Evolutionary conservation across 768 basidiomycete genomes (phyloP), one percentile per base, ranked within the genome.

Genomic region (Leucosporidium yakuticum): DNA sequence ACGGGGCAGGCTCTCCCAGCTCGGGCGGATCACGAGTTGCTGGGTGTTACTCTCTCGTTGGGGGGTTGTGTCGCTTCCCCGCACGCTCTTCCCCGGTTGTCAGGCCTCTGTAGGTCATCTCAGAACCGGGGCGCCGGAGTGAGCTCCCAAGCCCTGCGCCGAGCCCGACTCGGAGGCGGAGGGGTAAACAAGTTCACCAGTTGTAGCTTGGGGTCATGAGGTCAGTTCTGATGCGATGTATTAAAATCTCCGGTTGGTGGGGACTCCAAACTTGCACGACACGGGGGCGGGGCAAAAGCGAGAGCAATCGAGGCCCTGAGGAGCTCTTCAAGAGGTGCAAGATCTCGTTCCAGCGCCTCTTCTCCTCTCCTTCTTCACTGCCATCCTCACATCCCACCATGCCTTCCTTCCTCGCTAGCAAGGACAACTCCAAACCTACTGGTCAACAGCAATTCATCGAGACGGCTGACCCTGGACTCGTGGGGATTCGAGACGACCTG

Each of bases 361-460:
- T 58, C 25, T 58, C 23, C 56, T 58, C 36, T 32, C 19, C 19
- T 21, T 2, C 25, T 29, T 36, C 36, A 31, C 5, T 36, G 23
- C 56, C 56, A 20, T 21, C 32, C 27, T 5, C 31, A 34, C 5
- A 31, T 21, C 9, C 7, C 56, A 7, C 11, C 54, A 25, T 23
- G 14, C 20, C 32, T 32, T 20, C 48, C 48, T 5, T 34, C 20
- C 60, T 61, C 49, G 48, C 60, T 8, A 11, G 25, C 17, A 23
- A 21, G 21, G 49, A 50, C 49, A 25, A 32, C 19, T 2, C 29
- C 29, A 61, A 61, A 49, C 29, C 60, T 27, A 61, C 8, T 19
- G 60, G 60, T 7, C 25, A 61, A 14, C 9, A n/a, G 2, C 48
- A 50, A 8, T 61, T 27, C 49, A 50, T 61, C 49, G 60, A 61